Base-by-base conservation (phyloP, 331 rosid genomes). In the Malus hybrid region DNA sequence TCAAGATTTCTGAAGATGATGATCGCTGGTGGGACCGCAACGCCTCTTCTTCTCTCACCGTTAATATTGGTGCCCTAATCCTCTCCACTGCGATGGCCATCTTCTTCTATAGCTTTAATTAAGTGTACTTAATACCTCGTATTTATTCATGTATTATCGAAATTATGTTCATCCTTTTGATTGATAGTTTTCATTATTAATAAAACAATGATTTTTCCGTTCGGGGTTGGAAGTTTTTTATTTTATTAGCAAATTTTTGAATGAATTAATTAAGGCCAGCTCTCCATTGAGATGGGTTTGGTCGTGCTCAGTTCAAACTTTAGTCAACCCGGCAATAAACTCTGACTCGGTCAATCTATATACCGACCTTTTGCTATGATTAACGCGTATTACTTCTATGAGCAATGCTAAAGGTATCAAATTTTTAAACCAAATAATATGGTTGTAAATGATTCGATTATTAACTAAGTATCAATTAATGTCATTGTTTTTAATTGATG, bases 1-100 rank as follows among this genome's bases (percentile, higher is more conserved):
- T 76, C 13, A 32, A 29, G 4, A 52, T 52, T 52, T 52, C 57
- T 22, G 33, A 36, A n/a, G 76, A 73, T 19, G 77, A 18, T 4
- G 46, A 68, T 31, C 39, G 31, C 67, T 57, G 80, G 74, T 68
- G 69, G 74, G 72, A 70, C 7, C n/a, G 46, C 57, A 76, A 76
- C 75, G 13, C 34, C 34, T 66, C 75, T 76, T 57, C 69, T 62
- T 61, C 70, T 44, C 77, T 63, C 70, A 9, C 19, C 59, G 10
- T 9, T 27, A 62, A 29, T 14, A 8, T 72, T 39, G 76, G 28
- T 27, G 48, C 57, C 48, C 32, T 62, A 71, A 46, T 34, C 54
- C 28, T 72, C 68, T 60, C 56, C 34, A 44, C 70, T n/a, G 13
- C 69, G 14, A 33, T 19, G 7, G 20, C 44, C 61, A 18, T 63